Base-by-base conservation (phyloP, 306 rosid species). In the Rosa multiflora region DNA sequence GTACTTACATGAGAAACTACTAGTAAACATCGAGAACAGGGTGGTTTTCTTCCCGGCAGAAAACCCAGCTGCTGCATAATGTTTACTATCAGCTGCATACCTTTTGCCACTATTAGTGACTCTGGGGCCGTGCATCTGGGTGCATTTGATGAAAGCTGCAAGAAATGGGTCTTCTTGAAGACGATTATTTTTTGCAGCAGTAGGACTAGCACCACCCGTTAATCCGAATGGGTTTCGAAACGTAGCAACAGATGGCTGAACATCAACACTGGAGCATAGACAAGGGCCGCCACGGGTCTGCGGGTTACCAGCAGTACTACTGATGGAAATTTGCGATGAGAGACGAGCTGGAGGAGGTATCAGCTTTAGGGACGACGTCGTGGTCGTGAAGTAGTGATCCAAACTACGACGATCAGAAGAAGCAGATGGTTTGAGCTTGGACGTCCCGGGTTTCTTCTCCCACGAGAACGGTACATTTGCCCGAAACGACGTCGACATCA, bases 391-490 rank as follows among this genome's bases (percentile, higher is more conserved):
- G 78, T 55, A 63, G 42, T 63, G 20, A 63, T 63, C 68, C 68
- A 63, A 29, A 32, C 43, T 63, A 66, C 10, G 20, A 35, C 1
- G 70, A 15, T 66, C 21, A 5, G 10, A 35, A 66, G 46, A 67
- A 18, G 0, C 26, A 26, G 11, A 39, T 0, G 48, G 12, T 39
- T 67, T 67, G 71, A 73, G 39, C 67, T 51, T 66, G 0, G 77
- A 49, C 21, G 8, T 35, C 20, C 96, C 91, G 1, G 92, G 90
- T 46, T 84, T 75, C 81, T 71, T 64, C 84, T 88, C 91, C 92
- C 94, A 88, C 37, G 91, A 83, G 84, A 90, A 90, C 14, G 94
- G 91, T 6, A 88, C 85, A 13, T 78, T 84, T 1, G 20, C 79
- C 47, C 0, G 48, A 20, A 56, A 62, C 1, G 29, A 68, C 7